Evolutionary conservation across 1,284 basidiomycete genomes (phyloP), one percentile per base, ranked within the genome.

Genomic region (Ceratobasidium sp.): DNA sequence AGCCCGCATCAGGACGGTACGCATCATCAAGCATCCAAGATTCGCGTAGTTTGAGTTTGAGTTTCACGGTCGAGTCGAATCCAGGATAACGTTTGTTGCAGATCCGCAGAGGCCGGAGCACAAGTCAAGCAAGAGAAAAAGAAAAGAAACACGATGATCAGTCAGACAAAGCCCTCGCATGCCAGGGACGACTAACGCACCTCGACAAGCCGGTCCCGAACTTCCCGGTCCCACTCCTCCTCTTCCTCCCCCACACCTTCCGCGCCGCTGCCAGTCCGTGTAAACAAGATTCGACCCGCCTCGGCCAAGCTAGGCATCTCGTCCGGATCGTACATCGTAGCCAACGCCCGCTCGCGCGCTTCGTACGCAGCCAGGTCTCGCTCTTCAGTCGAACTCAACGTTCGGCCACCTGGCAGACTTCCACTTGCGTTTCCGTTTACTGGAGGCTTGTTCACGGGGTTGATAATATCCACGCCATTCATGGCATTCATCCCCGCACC

Each of bases 301-400:
- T 92, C 89, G 21, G 83, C 81, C 13, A 93, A 80, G 35, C 83
- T 85, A 3, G 92, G 92, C 76, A 92, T 82, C 76, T 89, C 92
- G 76, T 94, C 92, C 0, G 92, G 92, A 73, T 93, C 88, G 77
- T 90, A 90, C 77, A 87, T 84, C 52, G 81, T 82, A 2, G 66
- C 66, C n/a, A 69, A 28, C 11, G 66, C 23, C 62, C 38, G 43
- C 35, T 73, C 64, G 46, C 66, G 66, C 26, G 52, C 64, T 5
- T 72, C 70, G 58, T 72, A 61, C 21, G 32, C 46, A 26, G 28
- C 55, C 26, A 72, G 46, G 44, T 72, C 70, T n/a, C 73, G 47
- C 32, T 69, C 73, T 30, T 73, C 74, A 5, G 55, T n/a, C 43
- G 55, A 7, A 16, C 54, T 50, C 38, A 23, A n/a, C 26, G 50